Conservation (phyloP, 1,284 basidiomycete genomes). For the Earliella scabrosa region DNA sequence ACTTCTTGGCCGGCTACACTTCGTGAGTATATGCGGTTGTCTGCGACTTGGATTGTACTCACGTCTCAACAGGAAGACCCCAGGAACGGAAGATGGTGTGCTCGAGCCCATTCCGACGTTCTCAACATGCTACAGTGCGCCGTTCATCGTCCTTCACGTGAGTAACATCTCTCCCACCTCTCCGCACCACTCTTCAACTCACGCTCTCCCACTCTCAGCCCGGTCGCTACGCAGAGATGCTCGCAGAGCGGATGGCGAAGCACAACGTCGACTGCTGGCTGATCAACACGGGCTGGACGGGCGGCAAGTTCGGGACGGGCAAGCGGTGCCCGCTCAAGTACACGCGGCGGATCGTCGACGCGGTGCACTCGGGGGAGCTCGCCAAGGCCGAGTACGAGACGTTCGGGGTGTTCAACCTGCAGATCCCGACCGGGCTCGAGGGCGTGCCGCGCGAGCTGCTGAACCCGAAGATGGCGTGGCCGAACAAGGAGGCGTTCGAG, state of each 20-base stretch:
- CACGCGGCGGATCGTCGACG: constrained; percentile 96
- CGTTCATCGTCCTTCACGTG: constrained; percentile 97
- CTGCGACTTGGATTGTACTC: background rate
- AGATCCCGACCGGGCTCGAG: constrained; percentile 80
- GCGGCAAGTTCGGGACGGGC: constrained; percentile 91
- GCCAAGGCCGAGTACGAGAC: constrained; percentile 87
- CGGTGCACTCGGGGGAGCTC: constrained; percentile 94
- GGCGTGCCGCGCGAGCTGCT: constrained; percentile 90
- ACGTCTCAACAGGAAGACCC: constrained; percentile 70
- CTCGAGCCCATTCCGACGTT: constrained; percentile 99
- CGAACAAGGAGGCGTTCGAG: constrained; percentile 85
- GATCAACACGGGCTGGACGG: constrained; percentile 99
- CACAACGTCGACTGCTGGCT: constrained; percentile 96
- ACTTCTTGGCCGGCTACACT: constrained; percentile 97
- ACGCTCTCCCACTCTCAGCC: constrained; percentile 67
- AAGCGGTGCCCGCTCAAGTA: constrained; percentile 95
- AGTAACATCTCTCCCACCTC: constrained; percentile 28
- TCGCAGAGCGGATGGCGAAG: constrained; percentile 93
- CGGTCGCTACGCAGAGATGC: constrained; percentile 95
- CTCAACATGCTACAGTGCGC: constrained; percentile 98
- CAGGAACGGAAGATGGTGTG: constrained; percentile 98
- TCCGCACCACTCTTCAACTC: constrained; percentile 27
- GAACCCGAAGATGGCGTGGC: constrained; percentile 86
- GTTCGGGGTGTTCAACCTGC: constrained; percentile 81
- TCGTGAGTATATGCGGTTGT: constrained; percentile 55